Conservation (phyloP, 208 protist genomes). For the Eutreptiella sp. region DNA sequence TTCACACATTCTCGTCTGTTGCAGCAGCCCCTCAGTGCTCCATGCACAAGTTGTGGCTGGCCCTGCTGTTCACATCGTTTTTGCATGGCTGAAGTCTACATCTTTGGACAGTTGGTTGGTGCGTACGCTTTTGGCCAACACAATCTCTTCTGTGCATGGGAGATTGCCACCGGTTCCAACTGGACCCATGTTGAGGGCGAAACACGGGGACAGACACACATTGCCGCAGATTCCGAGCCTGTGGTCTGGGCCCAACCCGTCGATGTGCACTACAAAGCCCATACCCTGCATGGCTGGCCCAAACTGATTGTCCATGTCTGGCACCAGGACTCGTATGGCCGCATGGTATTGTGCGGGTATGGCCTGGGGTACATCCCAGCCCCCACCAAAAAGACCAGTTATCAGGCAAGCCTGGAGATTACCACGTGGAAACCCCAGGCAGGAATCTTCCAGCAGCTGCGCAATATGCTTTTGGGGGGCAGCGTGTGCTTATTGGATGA, state of each 20-base stretch:
- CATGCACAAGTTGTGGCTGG: too few relatives aligned
- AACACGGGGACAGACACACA: conserved; percentile 26
- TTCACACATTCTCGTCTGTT: too few relatives aligned
- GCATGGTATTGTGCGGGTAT: conserved; percentile 14
- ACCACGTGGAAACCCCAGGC: too few relatives aligned
- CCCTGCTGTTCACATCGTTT: too few relatives aligned
- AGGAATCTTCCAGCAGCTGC: too few relatives aligned
- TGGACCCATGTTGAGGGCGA: conserved; percentile 22
- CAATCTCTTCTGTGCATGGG: conserved; percentile 30
- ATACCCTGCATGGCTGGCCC: conserved; percentile 34
- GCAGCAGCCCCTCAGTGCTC: too few relatives aligned
- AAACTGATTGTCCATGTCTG: conserved; percentile 27
- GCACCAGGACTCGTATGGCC: conserved; percentile 22
- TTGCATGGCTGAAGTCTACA: conserved; percentile 18
- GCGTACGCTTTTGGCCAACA: conserved; percentile 5
- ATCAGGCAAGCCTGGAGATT: too few relatives aligned
- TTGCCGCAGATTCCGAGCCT: background rate
- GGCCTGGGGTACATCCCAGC: conserved; percentile 9
- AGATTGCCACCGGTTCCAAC: conserved; percentile 11
- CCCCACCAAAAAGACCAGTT: too few relatives aligned
- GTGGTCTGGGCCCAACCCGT: conserved; percentile 27
- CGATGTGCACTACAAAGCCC: conserved; percentile 25
- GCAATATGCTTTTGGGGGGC: too few relatives aligned
- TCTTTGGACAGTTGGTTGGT: conserved; percentile 12
- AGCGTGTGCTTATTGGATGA: too few relatives aligned